Evolutionary conservation across 257 asterid genomes (phyloP), one percentile per base, ranked within the genome.

Genomic region (Penstemon barbatus): DNA sequence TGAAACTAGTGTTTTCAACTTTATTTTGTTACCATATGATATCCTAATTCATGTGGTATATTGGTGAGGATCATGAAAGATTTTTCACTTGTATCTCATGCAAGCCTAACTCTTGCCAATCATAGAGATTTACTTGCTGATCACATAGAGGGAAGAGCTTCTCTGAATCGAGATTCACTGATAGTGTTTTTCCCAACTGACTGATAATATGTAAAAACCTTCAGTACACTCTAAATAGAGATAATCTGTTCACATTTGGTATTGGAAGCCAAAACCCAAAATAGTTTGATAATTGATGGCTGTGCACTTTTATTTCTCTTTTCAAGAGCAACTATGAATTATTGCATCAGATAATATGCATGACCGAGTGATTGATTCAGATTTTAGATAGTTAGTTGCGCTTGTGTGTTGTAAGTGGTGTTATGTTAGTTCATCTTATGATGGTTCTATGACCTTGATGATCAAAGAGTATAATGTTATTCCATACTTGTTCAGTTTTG

Each of bases 401-500:
- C 10, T 61, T 38, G 25, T 53, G 11, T 50, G 40, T 9, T 11
- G 52, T 54, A 36, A 25, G 53, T 38, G 8, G 13, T 41, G 11
- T 41, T 9, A 11, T 56, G 6, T 33, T 8, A 33, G 1, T 33
- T 12, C 46, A 8, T 25, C 52, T 50, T 71, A 9, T 37, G 25
- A 33, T 59, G 57, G 15, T 54, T 10, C 45, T 66, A 46, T 63
- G 44, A 50, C 74, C 53, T 52, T 46, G 50, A 61, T 46, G 25
- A 36, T 58, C 38, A 19, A 57, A 48, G 58, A 57, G 36, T 8
- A 55, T 70, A 19, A 65, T 58, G 68, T 66, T 68, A 9, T 52
- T 40, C 5, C 38, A 4, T 71, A 44, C 65, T 18, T 72, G 13
- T 70, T 59, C 88, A 95, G 99, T 95, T 77, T 78, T 95, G 72